These are phyloP conservation scores for Russula dissimulans DNA, from an alignment of 768 basidiomycete species.

Conservation along the genomic window DNA sequence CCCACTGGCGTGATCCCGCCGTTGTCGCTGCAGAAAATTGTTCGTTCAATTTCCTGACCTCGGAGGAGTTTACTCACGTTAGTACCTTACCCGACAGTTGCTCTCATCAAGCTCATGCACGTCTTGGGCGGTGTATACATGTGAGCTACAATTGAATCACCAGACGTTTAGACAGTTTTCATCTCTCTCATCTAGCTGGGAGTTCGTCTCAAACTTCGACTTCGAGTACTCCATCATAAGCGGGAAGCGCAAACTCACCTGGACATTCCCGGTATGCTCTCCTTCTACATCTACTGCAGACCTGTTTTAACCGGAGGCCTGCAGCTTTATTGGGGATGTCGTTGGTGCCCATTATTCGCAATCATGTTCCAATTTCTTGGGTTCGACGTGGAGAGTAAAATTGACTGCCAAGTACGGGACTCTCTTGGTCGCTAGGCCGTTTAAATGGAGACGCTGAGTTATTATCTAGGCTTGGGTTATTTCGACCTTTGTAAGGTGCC, in stretches of 20 bases:
- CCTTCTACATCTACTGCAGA: background rate
- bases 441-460: background rate
- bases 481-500: slow-evolving; percentile 3
- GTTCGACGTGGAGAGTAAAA: background rate
- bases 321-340: slow-evolving; percentile 14
- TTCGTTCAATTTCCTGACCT: background rate
- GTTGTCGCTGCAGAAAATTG: background rate
- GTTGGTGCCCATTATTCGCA: background rate
- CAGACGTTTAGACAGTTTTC: no score
- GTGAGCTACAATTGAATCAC: background rate
- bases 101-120: slow-evolving; percentile 3
- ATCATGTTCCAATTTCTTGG: background rate
- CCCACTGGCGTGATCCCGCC: background rate
- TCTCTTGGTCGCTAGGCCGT: background rate
- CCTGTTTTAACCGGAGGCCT: no score
- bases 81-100: background rate
- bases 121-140: slow-evolving; percentile 12
- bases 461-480: slow-evolving; percentile 2
- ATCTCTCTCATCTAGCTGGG: slow-evolving; percentile 2
- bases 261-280: slow-evolving; percentile 10
- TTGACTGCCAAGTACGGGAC: slow-evolving; percentile 2
- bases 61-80: background rate
- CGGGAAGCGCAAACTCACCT: slow-evolving; percentile 6
- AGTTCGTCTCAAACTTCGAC: slow-evolving; percentile 1
- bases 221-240: slow-evolving; percentile 7